Conservation (phyloP, 2,329 filamentous ascomycete genomes). For the Chrysoporthe cubensis region DNA sequence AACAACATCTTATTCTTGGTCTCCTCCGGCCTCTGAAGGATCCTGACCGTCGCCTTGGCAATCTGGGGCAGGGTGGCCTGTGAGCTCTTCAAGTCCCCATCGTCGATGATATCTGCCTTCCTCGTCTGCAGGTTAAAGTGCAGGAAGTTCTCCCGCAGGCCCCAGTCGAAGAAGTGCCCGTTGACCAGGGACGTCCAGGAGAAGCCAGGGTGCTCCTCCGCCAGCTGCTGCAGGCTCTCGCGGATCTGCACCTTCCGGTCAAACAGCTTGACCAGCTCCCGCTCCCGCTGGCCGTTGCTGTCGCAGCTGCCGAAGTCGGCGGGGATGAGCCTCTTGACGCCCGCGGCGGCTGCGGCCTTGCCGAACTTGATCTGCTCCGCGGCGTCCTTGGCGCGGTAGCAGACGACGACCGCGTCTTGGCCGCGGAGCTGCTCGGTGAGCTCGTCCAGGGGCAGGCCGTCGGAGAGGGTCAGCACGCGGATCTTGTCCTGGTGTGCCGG, state of each 20-base stretch:
- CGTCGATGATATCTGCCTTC: constrained; percentile 41
- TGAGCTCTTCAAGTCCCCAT: constrained; percentile 39
- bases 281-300: constrained; percentile 38
- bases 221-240: constrained; percentile 36
- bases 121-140: constrained; percentile 39
- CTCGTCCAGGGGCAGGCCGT: constrained; percentile 37
- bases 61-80: constrained; percentile 42
- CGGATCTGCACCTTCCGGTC: constrained; percentile 41
- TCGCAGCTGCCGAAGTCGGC: constrained; percentile 48
- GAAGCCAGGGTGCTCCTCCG: constrained; percentile 35
- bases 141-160: constrained; percentile 41
- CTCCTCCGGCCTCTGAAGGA: constrained; percentile 36
- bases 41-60: constrained; percentile 39
- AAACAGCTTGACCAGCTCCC: constrained; percentile 43
- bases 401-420: constrained; percentile 43
- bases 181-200: constrained; percentile 44
- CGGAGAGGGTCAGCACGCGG: constrained; percentile 35
- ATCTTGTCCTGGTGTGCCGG: constrained; percentile 30
- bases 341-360: constrained; percentile 41
- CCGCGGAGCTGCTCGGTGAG: constrained; percentile 39
- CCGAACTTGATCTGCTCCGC: constrained; percentile 41
- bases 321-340: constrained; percentile 44
- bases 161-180: constrained; percentile 50
- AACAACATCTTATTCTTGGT: constrained; percentile 43
- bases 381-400: constrained; percentile 38